A percentile compares a stretch with the other conserved stretches of the same genome.
Conservation (phyloP, 1,284 basidiomycete genomes). For the Ceratobasidium sp. region DNA sequence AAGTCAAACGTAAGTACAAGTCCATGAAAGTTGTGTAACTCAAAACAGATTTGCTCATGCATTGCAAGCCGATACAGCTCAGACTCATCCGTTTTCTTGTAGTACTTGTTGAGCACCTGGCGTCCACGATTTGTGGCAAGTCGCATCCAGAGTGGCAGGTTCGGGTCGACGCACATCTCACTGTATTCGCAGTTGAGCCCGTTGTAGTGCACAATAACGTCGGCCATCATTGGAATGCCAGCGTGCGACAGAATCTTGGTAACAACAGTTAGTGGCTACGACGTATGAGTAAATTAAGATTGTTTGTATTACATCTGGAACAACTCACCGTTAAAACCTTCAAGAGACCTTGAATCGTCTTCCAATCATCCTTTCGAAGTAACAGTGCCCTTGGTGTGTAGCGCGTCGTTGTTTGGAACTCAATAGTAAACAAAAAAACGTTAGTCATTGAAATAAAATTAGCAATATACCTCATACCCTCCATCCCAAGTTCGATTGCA, state of each 20-base stretch:
- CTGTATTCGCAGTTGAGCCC: neutral
- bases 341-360: too few species aligned
- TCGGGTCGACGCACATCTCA: neutral
- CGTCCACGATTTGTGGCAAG: neutral
- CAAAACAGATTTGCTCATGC: neutral
- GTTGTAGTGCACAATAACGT: constrained; percentile 14
- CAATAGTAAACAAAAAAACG: too few species aligned
- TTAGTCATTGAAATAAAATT: too few species aligned
- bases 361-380: too few species aligned
- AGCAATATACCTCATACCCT: too few species aligned
- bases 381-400: too few species aligned
- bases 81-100: neutral
- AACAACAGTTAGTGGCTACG: neutral
- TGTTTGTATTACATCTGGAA: too few species aligned
- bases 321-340: too few species aligned
- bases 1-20: neutral
- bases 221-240: neutral
- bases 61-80: neutral
- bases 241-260: neutral
- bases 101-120: neutral
- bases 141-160: neutral
- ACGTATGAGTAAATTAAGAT: too few species aligned
- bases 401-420: too few species aligned
- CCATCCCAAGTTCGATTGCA: neutral
- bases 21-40: too few species aligned